These are phyloP conservation scores for Sordariomycetes sp. DNA, from an alignment of 2,329 filamentous ascomycete genomes.

Conservation along the genomic window DNA sequence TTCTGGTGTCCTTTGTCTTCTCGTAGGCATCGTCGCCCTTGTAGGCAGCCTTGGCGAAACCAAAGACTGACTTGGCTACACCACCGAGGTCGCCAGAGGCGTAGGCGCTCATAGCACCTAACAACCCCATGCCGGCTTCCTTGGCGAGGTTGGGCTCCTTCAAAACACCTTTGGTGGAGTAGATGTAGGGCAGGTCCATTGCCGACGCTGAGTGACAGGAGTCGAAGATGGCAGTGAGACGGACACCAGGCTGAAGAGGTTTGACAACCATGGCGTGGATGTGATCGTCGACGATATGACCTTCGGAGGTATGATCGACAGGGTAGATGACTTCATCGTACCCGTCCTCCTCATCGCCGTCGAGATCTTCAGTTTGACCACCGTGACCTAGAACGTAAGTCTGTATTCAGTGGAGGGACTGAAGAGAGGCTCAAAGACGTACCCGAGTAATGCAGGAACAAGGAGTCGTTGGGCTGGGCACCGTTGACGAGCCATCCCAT, in stretches of 20 bases:
- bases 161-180: constrained; percentile 70
- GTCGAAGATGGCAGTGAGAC: constrained; percentile 75
- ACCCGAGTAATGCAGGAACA: constrained; percentile 73
- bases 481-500: constrained; percentile 69
- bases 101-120: constrained; percentile 68
- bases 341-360: constrained; percentile 71
- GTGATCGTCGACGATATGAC: constrained; percentile 70
- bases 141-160: constrained; percentile 77
- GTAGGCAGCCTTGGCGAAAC: constrained; percentile 80
- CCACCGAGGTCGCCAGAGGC: constrained; percentile 74
- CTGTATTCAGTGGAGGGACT: too few relatives aligned
- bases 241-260: constrained; percentile 71
- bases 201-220: constrained; percentile 73
- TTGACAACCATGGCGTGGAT: constrained; percentile 72
- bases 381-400: too few relatives aligned
- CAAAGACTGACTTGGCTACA: constrained; percentile 72
- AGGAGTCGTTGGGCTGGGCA: constrained; percentile 63
- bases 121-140: constrained; percentile 64
- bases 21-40: constrained; percentile 71
- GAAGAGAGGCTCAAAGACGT: too few relatives aligned
- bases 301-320: constrained; percentile 59
- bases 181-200: constrained; percentile 70
- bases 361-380: constrained; percentile 63
- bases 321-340: constrained; percentile 74
- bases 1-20: constrained; percentile 79